Percentiles rank a stretch among this genome's conserved stretches.
phyloP scores from a whole-genome alignment of 179 eudicot species.

The Vitellaria paradoxa region DNA sequence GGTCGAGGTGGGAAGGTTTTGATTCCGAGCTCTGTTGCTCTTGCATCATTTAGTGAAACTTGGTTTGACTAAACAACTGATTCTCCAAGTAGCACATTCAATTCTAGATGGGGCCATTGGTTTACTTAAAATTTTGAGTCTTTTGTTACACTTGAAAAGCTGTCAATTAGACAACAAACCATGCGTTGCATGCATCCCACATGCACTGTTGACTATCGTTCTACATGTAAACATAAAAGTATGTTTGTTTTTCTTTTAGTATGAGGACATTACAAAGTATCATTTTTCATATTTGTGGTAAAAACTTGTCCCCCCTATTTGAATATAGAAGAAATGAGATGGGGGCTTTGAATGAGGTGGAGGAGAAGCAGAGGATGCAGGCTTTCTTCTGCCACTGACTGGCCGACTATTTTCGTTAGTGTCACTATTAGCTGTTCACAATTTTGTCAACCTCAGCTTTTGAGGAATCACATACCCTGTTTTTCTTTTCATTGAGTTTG shows the following conservation, averaged over 20 bases:
- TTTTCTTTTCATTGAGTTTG: conserved; percentile 2
- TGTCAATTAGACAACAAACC: background rate
- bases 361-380: background rate
- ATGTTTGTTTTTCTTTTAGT: too few relatives aligned
- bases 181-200: background rate
- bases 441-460: background rate
- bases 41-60: background rate
- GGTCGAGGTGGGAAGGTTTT: too few relatives aligned
- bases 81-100: background rate
- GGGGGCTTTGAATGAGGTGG: background rate
- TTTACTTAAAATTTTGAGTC: background rate
- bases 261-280: background rate
- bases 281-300: background rate
- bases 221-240: too few relatives aligned
- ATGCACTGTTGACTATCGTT: too few relatives aligned
- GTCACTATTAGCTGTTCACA: background rate
- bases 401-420: background rate
- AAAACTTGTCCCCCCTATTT: background rate
- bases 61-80: background rate
- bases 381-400: conserved; percentile 1
- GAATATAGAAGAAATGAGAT: background rate
- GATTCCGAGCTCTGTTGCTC: background rate
- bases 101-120: background rate
- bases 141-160: background rate
- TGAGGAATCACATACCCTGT: background rate